A percentile compares a stretch with the other conserved stretches of the same genome.
Conservation (phyloP, 495 filamentous ascomycete genomes). For the Talaromyces trachyspermus region DNA sequence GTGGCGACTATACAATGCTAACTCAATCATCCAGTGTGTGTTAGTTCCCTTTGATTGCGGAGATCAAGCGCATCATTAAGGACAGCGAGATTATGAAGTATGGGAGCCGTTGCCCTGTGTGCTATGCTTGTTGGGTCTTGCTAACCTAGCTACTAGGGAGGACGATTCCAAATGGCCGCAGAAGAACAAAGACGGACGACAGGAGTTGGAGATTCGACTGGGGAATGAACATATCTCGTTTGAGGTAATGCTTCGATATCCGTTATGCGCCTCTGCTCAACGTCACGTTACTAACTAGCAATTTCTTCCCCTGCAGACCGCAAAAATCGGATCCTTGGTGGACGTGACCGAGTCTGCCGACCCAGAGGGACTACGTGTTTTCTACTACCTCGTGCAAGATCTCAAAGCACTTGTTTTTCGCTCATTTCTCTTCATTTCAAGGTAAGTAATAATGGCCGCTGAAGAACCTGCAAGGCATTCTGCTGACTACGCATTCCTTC, state of each 20-base stretch:
- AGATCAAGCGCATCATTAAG: constrained; percentile 95
- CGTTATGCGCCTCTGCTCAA: too few species aligned
- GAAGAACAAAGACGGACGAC: constrained; percentile 98
- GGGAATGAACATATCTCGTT: constrained; percentile 98
- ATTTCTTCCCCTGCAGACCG: constrained; percentile 68
- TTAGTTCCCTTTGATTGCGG: constrained; percentile 85
- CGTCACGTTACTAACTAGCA: too few species aligned
- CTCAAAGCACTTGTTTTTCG: constrained; percentile 96
- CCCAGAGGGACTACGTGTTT: constrained; percentile 95
- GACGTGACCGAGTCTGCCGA: constrained; percentile 95
- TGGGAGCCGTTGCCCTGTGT: too few species aligned
- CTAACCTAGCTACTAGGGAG: constrained; percentile 57
- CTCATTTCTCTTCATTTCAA: constrained; percentile 97
- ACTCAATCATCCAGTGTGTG: constrained; percentile 66
- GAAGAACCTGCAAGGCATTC: not conserved
- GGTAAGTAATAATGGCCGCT: constrained; percentile 48
- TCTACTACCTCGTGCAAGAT: constrained; percentile 98
- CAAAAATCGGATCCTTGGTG: constrained; percentile 95
- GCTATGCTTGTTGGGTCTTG: too few species aligned
- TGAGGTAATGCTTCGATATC: constrained; percentile 61
- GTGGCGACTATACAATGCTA: constrained; percentile 4
- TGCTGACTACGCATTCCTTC: constrained; percentile 9
- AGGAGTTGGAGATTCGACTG: constrained; percentile 91
- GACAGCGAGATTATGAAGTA: constrained; percentile 98
- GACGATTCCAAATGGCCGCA: constrained; percentile 99